Evolutionary conservation across 2,329 filamentous ascomycete species (phyloP).

Genomic region (Sporothrix brasiliensis): DNA sequence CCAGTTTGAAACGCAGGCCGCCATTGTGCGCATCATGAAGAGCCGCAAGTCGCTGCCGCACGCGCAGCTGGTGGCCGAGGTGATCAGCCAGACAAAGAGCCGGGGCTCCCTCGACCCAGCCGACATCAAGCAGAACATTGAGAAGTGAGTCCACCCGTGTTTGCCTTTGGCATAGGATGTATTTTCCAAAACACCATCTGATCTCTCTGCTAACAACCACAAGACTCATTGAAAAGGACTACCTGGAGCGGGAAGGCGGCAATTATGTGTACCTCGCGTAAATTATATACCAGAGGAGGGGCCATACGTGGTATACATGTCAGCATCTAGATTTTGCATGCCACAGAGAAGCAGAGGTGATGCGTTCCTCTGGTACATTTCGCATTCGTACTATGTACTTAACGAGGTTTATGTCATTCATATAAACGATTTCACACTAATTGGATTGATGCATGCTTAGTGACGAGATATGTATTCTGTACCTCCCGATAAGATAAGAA

Average conservation of each 20-base stretch:
- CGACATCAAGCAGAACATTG: constrained; percentile 97
- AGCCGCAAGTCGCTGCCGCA: constrained; percentile 84
- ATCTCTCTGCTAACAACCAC: constrained; percentile 10
- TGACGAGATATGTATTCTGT: constrained; percentile 11
- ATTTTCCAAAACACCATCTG: neutral
- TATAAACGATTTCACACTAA: neutral
- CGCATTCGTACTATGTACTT: neutral
- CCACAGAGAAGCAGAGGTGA: neutral
- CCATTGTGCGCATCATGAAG: constrained; percentile 98
- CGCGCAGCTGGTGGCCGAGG: constrained; percentile 83
- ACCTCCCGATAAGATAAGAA: constrained; percentile 37
- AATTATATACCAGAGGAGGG: neutral
- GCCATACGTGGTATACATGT: neutral
- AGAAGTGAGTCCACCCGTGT: constrained; percentile 65
- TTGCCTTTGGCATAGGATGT: constrained; percentile 21
- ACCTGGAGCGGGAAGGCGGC: constrained; percentile 78
- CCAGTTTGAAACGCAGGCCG: constrained; percentile 95
- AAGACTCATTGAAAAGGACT: constrained; percentile 90
- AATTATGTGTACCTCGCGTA: constrained; percentile 72
- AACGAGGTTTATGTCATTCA: neutral
- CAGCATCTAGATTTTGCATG: neutral
- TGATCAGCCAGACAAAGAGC: constrained; percentile 86
- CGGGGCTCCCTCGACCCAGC: constrained; percentile 81
- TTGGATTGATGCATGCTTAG: neutral
- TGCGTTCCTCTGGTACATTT: neutral